Evolutionary conservation across 345 rosid genomes (phyloP).

Genomic region (Eucalyptus rudis): DNA sequence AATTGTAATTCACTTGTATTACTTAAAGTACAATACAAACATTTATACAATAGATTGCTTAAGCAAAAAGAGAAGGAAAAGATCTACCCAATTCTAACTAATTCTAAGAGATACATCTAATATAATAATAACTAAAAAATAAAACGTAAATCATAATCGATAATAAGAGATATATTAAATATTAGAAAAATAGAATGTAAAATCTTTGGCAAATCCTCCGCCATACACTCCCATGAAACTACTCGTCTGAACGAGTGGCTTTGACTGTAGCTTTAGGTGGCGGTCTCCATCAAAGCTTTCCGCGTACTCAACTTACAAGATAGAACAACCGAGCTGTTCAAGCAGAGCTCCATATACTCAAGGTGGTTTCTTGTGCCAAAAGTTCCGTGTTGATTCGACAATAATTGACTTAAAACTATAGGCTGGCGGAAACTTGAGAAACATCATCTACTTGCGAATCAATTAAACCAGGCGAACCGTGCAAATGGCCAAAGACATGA

Average conservation of each 20-base stretch:
- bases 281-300: background rate
- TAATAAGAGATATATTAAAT: too few relatives aligned
- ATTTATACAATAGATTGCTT: too few relatives aligned
- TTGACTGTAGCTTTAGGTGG: background rate
- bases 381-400: background rate
- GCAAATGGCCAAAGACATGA: background rate
- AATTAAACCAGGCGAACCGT: background rate
- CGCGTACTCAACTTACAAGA: background rate
- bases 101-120: too few relatives aligned
- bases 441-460: background rate
- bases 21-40: accelerated
- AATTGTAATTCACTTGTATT: too few relatives aligned
- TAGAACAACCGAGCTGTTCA: background rate
- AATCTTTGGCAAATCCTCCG: too few relatives aligned
- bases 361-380: background rate
- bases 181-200: too few relatives aligned
- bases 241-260: background rate
- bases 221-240: background rate
- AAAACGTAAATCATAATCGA: too few relatives aligned
- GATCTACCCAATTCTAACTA: accelerated
- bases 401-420: background rate
- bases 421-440: background rate
- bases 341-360: background rate
- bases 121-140: too few relatives aligned
- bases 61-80: too few relatives aligned